A percentile compares a stretch with the other conserved stretches of the same genome.
These are phyloP conservation scores for Skeletonema marinoi DNA, from an alignment of 108 stramenopile genomes.

Conservation along the genomic window DNA sequence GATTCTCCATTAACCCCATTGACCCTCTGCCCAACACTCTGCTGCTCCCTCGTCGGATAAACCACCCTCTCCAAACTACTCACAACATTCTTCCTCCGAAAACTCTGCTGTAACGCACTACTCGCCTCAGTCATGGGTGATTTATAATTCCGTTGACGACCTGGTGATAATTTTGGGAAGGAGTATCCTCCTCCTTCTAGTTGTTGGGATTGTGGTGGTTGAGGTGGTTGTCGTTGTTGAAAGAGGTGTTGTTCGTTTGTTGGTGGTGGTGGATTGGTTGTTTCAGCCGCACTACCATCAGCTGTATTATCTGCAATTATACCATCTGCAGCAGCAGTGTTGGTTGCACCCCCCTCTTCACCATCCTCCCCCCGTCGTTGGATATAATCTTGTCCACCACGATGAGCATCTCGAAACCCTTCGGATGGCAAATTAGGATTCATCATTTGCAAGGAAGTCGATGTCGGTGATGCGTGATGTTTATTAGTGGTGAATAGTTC, in stretches of 20 bases:
- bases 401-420: conserved; percentile 39
- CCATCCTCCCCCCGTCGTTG: conserved; percentile 3
- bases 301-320: background rate
- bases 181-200: background rate
- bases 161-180: conserved; percentile 40
- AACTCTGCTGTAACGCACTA: background rate
- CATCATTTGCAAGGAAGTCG: background rate
- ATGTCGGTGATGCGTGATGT: background rate
- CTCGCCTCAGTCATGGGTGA: conserved; percentile 6
- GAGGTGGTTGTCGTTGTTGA: background rate
- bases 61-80: background rate
- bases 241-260: background rate
- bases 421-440: conserved; percentile 16
- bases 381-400: conserved; percentile 42
- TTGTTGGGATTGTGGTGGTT: background rate
- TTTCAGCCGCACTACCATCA: no score
- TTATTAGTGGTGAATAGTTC: background rate
- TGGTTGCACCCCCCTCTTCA: background rate
- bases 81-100: background rate
- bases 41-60: background rate
- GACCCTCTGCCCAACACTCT: background rate
- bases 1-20: background rate
- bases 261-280: no score
- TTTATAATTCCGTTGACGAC: conserved; percentile 27
- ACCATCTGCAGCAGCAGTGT: background rate